Base-by-base conservation (phyloP, 176 grass and related monocot species). In the Raddia guianensis region DNA sequence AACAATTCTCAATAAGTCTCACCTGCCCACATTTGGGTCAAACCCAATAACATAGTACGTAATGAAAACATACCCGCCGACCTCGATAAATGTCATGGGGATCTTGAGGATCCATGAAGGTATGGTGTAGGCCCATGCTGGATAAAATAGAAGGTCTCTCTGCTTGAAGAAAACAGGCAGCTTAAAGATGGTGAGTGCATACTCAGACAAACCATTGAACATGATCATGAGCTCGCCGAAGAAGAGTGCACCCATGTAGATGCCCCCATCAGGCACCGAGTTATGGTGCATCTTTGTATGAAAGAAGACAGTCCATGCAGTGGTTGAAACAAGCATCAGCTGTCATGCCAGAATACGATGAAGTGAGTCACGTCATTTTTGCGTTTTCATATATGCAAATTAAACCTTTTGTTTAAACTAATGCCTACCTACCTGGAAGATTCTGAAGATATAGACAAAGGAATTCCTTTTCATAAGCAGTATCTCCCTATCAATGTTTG, bases 101-200 rank as follows among this genome's bases (percentile, higher is more conserved):
- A 98, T 89, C 66, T 91, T 94, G 8, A 98, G 75, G 69, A 98
- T 91, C 95, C 95, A 91, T 61, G 87, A 82, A 37, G 95, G 92
- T 62, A 98, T 74, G 46, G 86, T 83, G 57, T 98, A 98, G 12
- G 92, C 14, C 95, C 95, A 98, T 63, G 95, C 95, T 8, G 95
- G 95, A 86, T 74, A 98, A 77, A 98, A 98, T 16, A 80, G 92
- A 6, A 98, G 86, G 51, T 98, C 90, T 62, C 92, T 91, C 68
- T 98, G 95, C 71, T 94, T 98, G 66, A 92, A 98, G 81, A 98
- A 98, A 67, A 94, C 92, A 32, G 95, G 92, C 55, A 98, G 60
- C 77, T 91, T 98, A 21, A 85, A 44, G 56, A 94, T 76, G 4
- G 83, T 84, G 74, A 98, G 77, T 5, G 90, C 90, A 63, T 90